phyloP scores from a whole-genome alignment of 306 rosid species.

The Alnus rubra region DNA sequence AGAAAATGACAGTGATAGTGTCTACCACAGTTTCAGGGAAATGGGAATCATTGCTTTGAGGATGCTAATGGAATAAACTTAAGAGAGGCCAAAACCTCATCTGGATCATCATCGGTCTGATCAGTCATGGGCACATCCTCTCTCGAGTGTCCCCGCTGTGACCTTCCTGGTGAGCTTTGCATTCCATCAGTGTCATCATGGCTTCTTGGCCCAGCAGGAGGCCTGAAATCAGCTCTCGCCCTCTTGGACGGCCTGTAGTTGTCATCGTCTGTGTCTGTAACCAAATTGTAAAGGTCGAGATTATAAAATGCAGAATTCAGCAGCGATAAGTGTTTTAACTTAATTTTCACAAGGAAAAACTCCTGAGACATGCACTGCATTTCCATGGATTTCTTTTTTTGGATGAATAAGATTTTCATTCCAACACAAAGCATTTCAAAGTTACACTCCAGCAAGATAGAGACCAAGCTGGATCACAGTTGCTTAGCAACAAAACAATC shows the following conservation, averaged over 20 bases:
- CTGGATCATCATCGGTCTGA: slow-evolving; percentile 79
- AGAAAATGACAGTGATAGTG: not conserved
- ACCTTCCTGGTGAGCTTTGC: slow-evolving; percentile 87
- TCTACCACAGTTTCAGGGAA: not conserved
- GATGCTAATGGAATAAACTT: not conserved
- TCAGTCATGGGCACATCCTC: slow-evolving; percentile 88
- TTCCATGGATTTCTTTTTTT: not conserved
- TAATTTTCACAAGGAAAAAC: not conserved
- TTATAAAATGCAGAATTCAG: not conserved
- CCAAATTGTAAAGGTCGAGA: slow-evolving; percentile 21
- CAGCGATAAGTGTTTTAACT: not conserved
- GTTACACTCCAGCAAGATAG: too few species aligned
- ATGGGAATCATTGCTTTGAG: slow-evolving; percentile 1
- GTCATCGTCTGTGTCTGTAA: slow-evolving; percentile 89
- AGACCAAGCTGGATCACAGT: too few species aligned
- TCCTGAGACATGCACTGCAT: not conserved
- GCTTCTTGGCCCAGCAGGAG: slow-evolving; percentile 44
- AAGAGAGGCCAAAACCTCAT: slow-evolving; percentile 49
- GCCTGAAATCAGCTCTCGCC: slow-evolving; percentile 74
- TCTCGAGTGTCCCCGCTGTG: slow-evolving; percentile 68
- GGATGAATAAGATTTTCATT: too few species aligned
- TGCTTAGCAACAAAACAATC: too few species aligned
- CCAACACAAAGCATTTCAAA: too few species aligned
- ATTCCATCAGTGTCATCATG: slow-evolving; percentile 74
- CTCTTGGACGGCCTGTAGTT: slow-evolving; percentile 83